Evolutionary conservation across 306 rosid species (phyloP), one percentile per base, ranked within the genome.

Genomic region (Quercus gilva): DNA sequence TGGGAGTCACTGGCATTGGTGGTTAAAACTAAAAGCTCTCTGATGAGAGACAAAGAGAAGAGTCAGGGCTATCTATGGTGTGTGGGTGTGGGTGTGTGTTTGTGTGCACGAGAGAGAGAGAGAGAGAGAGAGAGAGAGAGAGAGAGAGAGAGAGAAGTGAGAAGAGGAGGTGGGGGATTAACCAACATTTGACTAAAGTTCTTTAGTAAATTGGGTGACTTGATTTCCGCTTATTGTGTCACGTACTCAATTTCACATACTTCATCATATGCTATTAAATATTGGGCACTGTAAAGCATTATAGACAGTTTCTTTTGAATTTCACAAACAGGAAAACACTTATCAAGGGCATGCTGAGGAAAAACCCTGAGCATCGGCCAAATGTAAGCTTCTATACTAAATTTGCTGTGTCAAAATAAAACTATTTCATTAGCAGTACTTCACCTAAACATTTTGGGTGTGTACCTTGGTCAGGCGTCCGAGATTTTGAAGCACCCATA

Each of bases 271-370:
- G 25, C 49, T 56, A 9, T 68, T 26, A 25, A n/a, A 79, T 79
- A 75, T 79, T 85, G 79, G 60, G 73, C 43, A 75, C 69, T 77
- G 70, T 74, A 51, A 53, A 23, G 51, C 71, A 10, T 21, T 49
- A 20, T 45, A 29, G 28, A 59, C 63, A 75, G 77, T 15, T 23
- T 61, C 51, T 82, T 73, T 49, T 52, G 19, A 81, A 35, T 67
- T 78, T 17, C 68, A 61, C 80, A 52, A 86, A 57, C 94, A 96
- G 99, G 87, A 96, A 96, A 93, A 91, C 90, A 72, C 94, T 96
- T 78, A 93, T 96, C 82, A 96, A 96, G 83, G 91, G 98, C 83
- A 96, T 96, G 99, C 90, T 96, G 79, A 88, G 99, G 82, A 96
- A 96, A 89, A 93, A 51, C 70, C 99, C 99, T 4, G 98, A 96